Evolutionary conservation across 805 yeast genomes (phyloP).

Genomic region (Torulaspora franciscae): DNA sequence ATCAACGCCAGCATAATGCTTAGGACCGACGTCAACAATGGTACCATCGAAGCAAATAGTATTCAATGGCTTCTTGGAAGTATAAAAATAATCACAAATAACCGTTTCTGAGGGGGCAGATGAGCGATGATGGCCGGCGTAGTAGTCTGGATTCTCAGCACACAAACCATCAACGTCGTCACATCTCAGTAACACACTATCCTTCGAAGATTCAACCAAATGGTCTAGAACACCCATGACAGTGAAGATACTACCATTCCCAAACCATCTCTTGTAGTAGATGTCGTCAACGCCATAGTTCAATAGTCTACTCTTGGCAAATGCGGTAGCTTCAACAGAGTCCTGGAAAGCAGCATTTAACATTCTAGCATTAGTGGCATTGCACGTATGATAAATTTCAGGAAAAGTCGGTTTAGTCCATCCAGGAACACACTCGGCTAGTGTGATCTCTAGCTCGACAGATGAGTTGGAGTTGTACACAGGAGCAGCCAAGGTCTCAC

Average conservation of each 20-base stretch:
- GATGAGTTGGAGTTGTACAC: conserved; percentile 9
- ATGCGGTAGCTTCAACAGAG: conserved; percentile 32
- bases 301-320: conserved; percentile 37
- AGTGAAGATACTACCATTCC: conserved; percentile 35
- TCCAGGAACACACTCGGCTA: conserved; percentile 1
- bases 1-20: conserved; percentile 37
- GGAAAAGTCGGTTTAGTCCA: conserved; percentile 17
- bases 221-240: conserved; percentile 38
- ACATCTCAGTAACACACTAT: conserved; percentile 37
- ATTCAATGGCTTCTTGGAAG: conserved; percentile 31
- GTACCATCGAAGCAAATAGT: conserved; percentile 38
- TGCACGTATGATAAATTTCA: conserved; percentile 14
- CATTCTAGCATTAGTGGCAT: conserved; percentile 13
- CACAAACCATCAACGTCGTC: conserved; percentile 40
- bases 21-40: conserved; percentile 28
- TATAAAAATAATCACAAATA: conserved; percentile 39
- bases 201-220: conserved; percentile 35
- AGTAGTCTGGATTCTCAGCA: conserved; percentile 28
- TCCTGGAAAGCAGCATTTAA: conserved; percentile 33
- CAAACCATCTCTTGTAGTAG: conserved; percentile 37
- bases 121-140: conserved; percentile 41
- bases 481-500: conserved; percentile 6
- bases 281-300: conserved; percentile 35
- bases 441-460: conserved; percentile 1
- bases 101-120: conserved; percentile 38